Percentiles rank a stretch among this genome's conserved stretches.
Evolutionary conservation across 164 flowering plant species (phyloP).

Genomic region (Magnolia sinica): DNA sequence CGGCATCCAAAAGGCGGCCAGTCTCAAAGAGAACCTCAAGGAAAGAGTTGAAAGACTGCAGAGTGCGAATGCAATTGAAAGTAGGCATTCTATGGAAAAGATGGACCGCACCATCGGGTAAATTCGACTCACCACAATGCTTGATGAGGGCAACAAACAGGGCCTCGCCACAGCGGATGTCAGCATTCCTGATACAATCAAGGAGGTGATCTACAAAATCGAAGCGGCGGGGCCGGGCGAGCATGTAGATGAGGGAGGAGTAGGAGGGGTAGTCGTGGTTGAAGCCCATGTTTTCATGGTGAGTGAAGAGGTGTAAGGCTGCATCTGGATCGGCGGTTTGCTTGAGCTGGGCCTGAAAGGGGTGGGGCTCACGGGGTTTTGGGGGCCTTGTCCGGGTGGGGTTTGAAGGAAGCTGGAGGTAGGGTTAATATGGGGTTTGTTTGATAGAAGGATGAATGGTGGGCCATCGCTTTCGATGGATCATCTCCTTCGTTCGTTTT

Average conservation of each 20-base stretch:
- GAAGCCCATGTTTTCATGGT: constrained; percentile 47
- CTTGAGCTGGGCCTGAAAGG: constrained; percentile 53
- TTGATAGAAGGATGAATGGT: background rate
- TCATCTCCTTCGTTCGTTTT: background rate
- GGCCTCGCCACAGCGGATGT: constrained; percentile 53
- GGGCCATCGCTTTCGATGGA: background rate
- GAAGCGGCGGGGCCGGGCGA: constrained; percentile 55
- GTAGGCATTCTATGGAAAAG: constrained; percentile 49
- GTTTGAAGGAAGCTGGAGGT: background rate
- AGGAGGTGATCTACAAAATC: constrained; percentile 49
- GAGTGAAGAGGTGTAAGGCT: constrained; percentile 46
- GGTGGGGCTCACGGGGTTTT: constrained; percentile 28
- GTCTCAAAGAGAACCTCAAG: constrained; percentile 58
- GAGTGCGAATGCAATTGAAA: constrained; percentile 44
- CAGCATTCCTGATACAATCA: constrained; percentile 23
- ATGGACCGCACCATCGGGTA: constrained; percentile 49
- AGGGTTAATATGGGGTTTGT: background rate
- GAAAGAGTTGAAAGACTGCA: constrained; percentile 47
- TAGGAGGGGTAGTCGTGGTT: constrained; percentile 76
- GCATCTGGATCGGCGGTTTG: constrained; percentile 41
- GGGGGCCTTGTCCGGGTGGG: background rate
- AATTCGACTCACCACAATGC: constrained; percentile 57
- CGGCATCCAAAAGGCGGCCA: constrained; percentile 40
- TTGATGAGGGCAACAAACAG: constrained; percentile 57
- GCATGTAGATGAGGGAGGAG: constrained; percentile 71